Base-by-base conservation (phyloP, 2,329 filamentous ascomycete genomes). In the Calycina marina region DNA sequence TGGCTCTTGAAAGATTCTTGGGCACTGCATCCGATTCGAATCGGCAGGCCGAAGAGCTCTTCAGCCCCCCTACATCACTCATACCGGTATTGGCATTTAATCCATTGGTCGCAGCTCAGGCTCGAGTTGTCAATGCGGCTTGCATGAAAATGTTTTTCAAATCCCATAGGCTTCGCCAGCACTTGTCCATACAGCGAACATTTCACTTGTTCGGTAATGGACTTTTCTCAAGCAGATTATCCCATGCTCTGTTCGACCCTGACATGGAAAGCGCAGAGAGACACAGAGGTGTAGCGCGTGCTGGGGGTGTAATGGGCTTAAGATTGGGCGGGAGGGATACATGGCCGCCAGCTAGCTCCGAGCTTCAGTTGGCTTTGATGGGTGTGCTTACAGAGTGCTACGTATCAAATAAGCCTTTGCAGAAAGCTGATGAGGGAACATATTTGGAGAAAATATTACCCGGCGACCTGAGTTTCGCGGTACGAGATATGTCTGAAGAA, bases 271-370 rank as follows among this genome's bases (percentile, higher is more conserved):
- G 77, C 15, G 79, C 84, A 3, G 83, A 93, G 50, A 67, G 79
- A 26, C 70, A 71, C 30, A 60, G 69, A 12, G 82, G 83, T 3
- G 63, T 77, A 18, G 71, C 80, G 27, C 68, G 75, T 6, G 70
- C 70, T 28, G 77, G 81, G 30, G 69, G 75, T 36, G 60, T 71
- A 10, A 88, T 93, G 64, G 88, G 90, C 1, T 63, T 96, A 25
- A 77, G 85, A 25, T 62, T 96, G 1, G 80, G 80, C n/a, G 72
- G 71, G 2, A 71, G 84, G 46, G 74, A 82, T 34, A 82, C 67
- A 18, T 96, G 90, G 90, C 90, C 90, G 15, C 90, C 90, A 4
- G 85, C 85, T 14, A 92, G 82, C 53, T 94, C 86, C 0, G 90
- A 96, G 53, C 60, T 98, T n/a, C 73, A 85, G 6, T 64, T 96